Conservation (phyloP, 352 stramenopile genomes). For the Lagenidium sp. region DNA sequence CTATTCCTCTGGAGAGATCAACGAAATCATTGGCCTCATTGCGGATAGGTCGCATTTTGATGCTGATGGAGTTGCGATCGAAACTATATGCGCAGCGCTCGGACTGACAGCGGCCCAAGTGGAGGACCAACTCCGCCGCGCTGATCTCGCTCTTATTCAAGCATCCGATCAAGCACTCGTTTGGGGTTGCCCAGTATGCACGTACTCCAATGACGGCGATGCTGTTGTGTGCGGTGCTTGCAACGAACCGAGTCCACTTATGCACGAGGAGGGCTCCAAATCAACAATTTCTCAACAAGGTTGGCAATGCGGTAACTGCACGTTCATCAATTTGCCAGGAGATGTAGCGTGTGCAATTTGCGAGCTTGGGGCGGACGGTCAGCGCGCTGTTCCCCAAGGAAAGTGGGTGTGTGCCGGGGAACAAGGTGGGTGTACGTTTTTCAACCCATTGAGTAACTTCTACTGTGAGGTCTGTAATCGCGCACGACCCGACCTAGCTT, state of each 20-base stretch:
- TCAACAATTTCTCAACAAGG: constrained; percentile 27
- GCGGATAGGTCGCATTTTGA: constrained; percentile 42
- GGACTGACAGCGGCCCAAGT: constrained; percentile 43
- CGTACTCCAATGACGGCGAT: constrained; percentile 55
- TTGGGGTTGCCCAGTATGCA: constrained; percentile 77
- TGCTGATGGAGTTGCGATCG: constrained; percentile 37
- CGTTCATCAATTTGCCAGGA: constrained; percentile 73
- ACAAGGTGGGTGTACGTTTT: constrained; percentile 83
- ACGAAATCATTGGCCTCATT: constrained; percentile 77
- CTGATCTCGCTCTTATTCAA: constrained; percentile 23
- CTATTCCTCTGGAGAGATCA: constrained; percentile 71
- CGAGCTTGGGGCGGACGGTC: constrained; percentile 69
- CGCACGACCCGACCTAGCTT: constrained; percentile 61
- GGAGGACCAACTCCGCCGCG: constrained; percentile 32
- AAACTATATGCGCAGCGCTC: constrained; percentile 69
- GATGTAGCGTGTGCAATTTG: constrained; percentile 75
- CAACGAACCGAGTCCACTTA: constrained; percentile 46
- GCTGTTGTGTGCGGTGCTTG: constrained; percentile 38
- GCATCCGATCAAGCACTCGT: constrained; percentile 7
- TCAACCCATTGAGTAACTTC: constrained; percentile 73
- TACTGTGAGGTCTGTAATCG: constrained; percentile 89
- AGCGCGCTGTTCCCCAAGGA: constrained; percentile 65
- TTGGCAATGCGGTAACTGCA: constrained; percentile 82
- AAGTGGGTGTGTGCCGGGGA: constrained; percentile 83
- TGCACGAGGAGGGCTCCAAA: constrained; percentile 12